A percentile compares a stretch with the other conserved stretches of the same genome.
Evolutionary conservation across 306 rosid genomes (phyloP).

Genomic region (Cicer cuneatum): DNA sequence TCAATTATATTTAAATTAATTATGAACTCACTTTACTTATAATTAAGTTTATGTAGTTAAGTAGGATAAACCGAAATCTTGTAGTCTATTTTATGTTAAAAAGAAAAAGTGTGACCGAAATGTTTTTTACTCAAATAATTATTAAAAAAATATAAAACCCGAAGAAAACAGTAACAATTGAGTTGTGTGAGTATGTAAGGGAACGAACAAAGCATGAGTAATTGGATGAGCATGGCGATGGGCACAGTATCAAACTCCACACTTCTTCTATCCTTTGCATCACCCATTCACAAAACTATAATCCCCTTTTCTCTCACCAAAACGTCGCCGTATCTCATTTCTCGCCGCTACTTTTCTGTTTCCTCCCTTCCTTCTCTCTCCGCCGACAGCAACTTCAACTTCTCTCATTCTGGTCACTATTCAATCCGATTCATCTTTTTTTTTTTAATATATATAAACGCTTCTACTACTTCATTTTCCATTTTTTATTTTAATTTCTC

Average conservation of each 20-base stretch:
- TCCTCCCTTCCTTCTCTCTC: conserved; percentile 7
- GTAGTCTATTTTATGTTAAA: no score
- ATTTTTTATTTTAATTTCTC: neutral
- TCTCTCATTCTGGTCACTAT: conserved; percentile 52
- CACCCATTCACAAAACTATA: conserved; percentile 32
- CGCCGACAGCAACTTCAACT: neutral
- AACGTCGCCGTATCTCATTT: conserved; percentile 43
- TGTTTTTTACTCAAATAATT: no score
- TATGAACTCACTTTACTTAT: no score
- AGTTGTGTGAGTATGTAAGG: neutral
- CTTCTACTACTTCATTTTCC: neutral
- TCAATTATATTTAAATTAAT: no score
- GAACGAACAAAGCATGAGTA: conserved; percentile 27
- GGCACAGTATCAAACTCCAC: conserved; percentile 38
- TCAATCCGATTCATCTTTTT: neutral
- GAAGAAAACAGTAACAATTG: neutral
- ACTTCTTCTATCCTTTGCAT: conserved; percentile 15
- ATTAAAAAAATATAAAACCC: no score
- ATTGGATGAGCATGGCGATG: conserved; percentile 62
- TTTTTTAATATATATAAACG: neutral
- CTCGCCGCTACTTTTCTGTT: conserved; percentile 55
- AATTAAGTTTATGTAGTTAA: no score
- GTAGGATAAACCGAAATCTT: no score
- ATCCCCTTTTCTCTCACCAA: conserved; percentile 39
- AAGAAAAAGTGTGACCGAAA: no score